Percentiles rank a stretch among this genome's conserved stretches.
phyloP scores from a whole-genome alignment of 2,329 filamentous ascomycete genomes.

The Thyridium curvatum region DNA sequence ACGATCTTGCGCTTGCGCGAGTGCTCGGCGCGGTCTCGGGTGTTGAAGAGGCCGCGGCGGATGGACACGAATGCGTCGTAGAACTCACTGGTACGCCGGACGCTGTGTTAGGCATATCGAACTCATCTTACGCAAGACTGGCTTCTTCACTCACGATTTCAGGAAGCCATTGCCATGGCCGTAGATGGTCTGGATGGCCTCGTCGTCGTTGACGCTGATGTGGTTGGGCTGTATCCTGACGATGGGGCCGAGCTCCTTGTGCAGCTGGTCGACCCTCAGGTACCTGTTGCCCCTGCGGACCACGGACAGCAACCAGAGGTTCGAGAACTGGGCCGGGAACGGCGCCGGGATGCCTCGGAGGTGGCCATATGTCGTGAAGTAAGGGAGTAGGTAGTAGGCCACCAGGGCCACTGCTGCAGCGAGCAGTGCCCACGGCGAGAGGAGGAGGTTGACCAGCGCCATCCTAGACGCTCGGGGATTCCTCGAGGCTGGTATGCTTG shows the following conservation, averaged over 20 bases:
- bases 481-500: no score
- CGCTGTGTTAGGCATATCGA: no score
- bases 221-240: conserved; percentile 82
- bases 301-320: conserved; percentile 71
- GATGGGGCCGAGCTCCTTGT: conserved; percentile 71
- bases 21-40: conserved; percentile 73
- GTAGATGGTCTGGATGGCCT: conserved; percentile 71
- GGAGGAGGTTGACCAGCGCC: conserved; percentile 11
- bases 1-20: conserved; percentile 85
- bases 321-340: conserved; percentile 60
- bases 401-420: conserved; percentile 40
- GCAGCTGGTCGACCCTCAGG: conserved; percentile 59
- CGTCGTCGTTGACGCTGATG: conserved; percentile 72
- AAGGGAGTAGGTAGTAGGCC: conserved; percentile 52
- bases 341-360: conserved; percentile 55
- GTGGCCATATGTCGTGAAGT: conserved; percentile 45
- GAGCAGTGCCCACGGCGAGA: conserved; percentile 41
- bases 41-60: conserved; percentile 82
- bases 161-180: conserved; percentile 73
- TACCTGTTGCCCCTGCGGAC: conserved; percentile 61
- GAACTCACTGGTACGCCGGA: conserved; percentile 60
- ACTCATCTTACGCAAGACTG: no score
- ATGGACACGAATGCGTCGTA: conserved; percentile 92
- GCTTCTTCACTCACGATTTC: conserved; percentile 61
- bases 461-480: no score